phyloP scores from a whole-genome alignment of 2,329 filamentous ascomycete genomes.

The Trichoderma semiorbis region DNA sequence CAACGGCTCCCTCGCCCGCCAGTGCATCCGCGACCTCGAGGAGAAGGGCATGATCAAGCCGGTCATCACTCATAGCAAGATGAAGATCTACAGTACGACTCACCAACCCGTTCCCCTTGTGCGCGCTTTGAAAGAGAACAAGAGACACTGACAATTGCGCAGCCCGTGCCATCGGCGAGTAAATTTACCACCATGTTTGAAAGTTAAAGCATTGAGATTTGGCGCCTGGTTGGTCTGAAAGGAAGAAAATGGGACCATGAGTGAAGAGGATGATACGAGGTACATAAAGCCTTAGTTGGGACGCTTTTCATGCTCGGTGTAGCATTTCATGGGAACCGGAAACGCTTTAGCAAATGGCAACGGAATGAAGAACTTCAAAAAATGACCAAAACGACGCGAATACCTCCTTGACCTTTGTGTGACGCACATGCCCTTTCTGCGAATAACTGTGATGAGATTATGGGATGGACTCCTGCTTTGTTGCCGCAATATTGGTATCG shows the following conservation, averaged over 20 bases:
- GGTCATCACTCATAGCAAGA: constrained; percentile 91
- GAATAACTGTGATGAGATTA: not conserved
- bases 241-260: constrained; percentile 34
- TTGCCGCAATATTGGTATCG: not conserved
- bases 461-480: not conserved
- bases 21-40: constrained; percentile 88
- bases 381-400: constrained; percentile 22
- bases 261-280: constrained; percentile 35
- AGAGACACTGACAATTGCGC: constrained; percentile 30
- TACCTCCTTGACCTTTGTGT: not conserved
- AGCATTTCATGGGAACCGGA: constrained; percentile 37
- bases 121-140: not conserved
- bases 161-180: constrained; percentile 60
- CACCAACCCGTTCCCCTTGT: not conserved
- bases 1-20: constrained; percentile 94
- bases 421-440: not conserved
- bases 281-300: constrained; percentile 36
- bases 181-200: constrained; percentile 33
- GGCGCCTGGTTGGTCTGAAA: constrained; percentile 38
- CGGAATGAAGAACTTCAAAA: constrained; percentile 36
- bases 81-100: constrained; percentile 89
- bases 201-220: constrained; percentile 36
- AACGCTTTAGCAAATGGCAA: constrained; percentile 39
- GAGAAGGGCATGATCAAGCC: constrained; percentile 99
- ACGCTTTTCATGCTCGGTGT: constrained; percentile 40